These are phyloP conservation scores for Marvania coccoides DNA, from an alignment of 139 green algal species.

Conservation along the genomic window DNA sequence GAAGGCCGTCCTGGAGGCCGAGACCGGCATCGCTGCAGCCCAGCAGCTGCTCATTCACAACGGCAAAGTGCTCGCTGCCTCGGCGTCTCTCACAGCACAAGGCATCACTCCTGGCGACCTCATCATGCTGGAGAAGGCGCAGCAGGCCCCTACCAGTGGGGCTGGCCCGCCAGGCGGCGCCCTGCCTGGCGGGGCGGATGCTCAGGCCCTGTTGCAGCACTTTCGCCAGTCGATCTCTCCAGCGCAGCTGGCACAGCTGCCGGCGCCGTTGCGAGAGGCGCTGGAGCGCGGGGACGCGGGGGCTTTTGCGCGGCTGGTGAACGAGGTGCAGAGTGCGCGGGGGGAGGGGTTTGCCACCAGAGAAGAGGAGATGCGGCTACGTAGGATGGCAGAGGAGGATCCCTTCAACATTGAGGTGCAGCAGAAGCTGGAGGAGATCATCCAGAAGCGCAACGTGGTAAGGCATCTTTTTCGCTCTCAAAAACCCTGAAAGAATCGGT, in stretches of 20 bases:
- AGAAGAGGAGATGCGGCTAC: slow-evolving; percentile 19
- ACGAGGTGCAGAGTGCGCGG: slow-evolving; percentile 13
- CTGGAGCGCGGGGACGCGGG: slow-evolving; percentile 6
- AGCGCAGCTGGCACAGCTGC: neutral
- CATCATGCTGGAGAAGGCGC: slow-evolving; percentile 37
- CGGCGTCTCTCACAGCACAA: slow-evolving; percentile 19
- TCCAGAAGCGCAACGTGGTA: slow-evolving; percentile 82
- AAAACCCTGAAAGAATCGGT: no score
- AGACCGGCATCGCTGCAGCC: slow-evolving; percentile 42
- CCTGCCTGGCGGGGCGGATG: slow-evolving; percentile 6
- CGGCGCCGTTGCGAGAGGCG: neutral
- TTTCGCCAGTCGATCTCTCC: slow-evolving; percentile 7
- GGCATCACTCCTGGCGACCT: slow-evolving; percentile 55
- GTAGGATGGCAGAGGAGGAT: slow-evolving; percentile 61
- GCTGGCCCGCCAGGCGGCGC: neutral
- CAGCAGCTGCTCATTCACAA: slow-evolving; percentile 58
- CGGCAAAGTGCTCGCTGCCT: slow-evolving; percentile 24
- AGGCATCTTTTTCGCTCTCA: no score
- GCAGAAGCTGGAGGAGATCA: slow-evolving; percentile 76
- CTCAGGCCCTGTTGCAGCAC: slow-evolving; percentile 14
- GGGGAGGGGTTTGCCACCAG: slow-evolving; percentile 19
- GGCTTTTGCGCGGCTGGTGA: neutral
- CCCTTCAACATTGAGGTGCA: slow-evolving; percentile 79
- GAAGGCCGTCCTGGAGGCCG: slow-evolving; percentile 72
- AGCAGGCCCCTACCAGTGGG: neutral